Evolutionary conservation across 495 filamentous ascomycete species (phyloP), one percentile per base, ranked within the genome.

Genomic region (Podospora pseudocomata): DNA sequence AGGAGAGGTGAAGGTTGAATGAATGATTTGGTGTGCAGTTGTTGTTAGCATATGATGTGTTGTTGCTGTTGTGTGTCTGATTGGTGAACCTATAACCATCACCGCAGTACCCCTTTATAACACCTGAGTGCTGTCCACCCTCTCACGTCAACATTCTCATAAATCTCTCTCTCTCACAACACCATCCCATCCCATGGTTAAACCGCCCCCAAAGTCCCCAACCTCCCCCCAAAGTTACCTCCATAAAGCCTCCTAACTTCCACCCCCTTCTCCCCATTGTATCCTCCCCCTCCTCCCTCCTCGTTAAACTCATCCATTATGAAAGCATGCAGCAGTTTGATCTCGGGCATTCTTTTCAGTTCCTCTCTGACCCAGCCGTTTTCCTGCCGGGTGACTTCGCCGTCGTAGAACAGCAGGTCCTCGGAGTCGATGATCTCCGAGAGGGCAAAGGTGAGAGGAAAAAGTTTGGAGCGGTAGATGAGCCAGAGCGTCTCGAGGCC

Each of bases 211-310:
- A 49, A 13, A 6, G 39, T 49, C 39, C 39, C 23, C 55, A 58
- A 20, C n/a, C 55, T 4, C 55, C 55, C 55, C 55, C 23, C n/a
- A n/a, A 58, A 58, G 2, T 11, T 11, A n/a, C n/a, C n/a, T 4
- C 55, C 55, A 58, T 58, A 58, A 18, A 58, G n/a, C 55, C 55
- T 58, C 23, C 55, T 58, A 18, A 58, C 18, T 5, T 58, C 55
- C 6, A 15, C 55, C 23, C 23, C 55, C 55, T 20, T 58, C 19
- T 19, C 39, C 39, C 39, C 39, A 3, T 13, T 3, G 9, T 49
- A 49, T 3, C 39, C 39, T 0, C 39, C 39, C 39, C 34, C 34
- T 6, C 34, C 11, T 11, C 39, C 39, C 13, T 49, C 39, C 6
- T 49, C 39, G 9, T 16, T 16, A 13, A 49, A 49, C 39, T 58